Evolutionary conservation across 1,284 basidiomycete genomes (phyloP).

Genomic region (Cronartium quercuum): DNA sequence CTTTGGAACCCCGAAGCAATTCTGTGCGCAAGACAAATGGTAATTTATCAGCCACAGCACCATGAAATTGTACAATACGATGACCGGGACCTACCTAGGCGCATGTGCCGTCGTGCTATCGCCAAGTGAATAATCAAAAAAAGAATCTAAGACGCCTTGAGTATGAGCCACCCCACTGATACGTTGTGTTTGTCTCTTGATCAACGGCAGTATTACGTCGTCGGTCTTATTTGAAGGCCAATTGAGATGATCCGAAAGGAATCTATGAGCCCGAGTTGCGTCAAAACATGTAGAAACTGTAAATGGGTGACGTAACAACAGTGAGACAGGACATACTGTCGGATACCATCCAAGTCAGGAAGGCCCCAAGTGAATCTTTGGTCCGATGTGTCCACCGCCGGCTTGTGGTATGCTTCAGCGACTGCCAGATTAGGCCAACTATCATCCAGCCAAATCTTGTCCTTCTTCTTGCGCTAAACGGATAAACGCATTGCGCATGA

Average conservation of each 20-base stretch:
- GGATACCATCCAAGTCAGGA: constrained; percentile 84
- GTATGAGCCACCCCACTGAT: constrained; percentile 10
- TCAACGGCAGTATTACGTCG: constrained; percentile 84
- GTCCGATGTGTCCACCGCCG: constrained; percentile 79
- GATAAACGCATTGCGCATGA: not conserved
- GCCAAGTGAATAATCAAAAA: constrained; percentile 26
- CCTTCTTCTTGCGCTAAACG: constrained; percentile 34
- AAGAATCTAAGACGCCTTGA: constrained; percentile 28
- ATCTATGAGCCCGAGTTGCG: constrained; percentile 55
- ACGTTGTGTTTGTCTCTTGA: constrained; percentile 56
- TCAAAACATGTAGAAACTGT: constrained; percentile 37
- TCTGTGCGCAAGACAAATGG: not conserved
- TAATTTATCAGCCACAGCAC: not conserved
- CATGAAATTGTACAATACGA: not conserved
- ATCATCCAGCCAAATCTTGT: constrained; percentile 62
- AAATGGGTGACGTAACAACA: not conserved
- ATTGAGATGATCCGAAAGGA: constrained; percentile 73
- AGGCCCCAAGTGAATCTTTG: constrained; percentile 97
- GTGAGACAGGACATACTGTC: constrained; percentile 47
- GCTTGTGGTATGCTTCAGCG: constrained; percentile 86
- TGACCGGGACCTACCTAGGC: not conserved
- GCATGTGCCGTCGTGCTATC: not conserved
- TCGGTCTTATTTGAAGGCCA: constrained; percentile 86
- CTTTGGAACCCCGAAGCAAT: constrained; percentile 9
- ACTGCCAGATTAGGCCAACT: constrained; percentile 89